Conservation (phyloP, 768 basidiomycete genomes). For the Fibroporia radiculosa region DNA sequence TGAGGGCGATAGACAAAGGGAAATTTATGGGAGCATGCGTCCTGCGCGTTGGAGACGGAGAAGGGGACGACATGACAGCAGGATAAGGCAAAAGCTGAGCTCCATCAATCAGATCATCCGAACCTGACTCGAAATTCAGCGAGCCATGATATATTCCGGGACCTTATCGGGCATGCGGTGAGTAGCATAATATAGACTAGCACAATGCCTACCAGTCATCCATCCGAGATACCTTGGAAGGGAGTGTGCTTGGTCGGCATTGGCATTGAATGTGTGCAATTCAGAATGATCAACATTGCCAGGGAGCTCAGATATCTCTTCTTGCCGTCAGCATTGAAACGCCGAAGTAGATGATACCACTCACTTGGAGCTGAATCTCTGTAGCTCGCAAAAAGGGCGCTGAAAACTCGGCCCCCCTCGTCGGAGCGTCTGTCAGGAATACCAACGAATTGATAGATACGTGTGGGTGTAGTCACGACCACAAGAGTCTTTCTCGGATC, state of each 20-base stretch:
- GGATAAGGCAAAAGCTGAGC: conserved; percentile 80
- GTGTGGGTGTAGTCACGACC: conserved; percentile 75
- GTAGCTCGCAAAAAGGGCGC: conserved; percentile 64
- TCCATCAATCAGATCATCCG: conserved; percentile 71
- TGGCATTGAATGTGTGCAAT: conserved; percentile 70
- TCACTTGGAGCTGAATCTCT: conserved; percentile 76
- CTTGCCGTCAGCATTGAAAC: conserved; percentile 16
- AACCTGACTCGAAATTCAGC: conserved; percentile 58
- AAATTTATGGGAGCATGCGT: conserved; percentile 26
- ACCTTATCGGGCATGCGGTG: conserved; percentile 33
- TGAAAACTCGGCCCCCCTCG: conserved; percentile 71
- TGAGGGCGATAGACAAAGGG: conserved; percentile 75
- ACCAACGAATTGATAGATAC: conserved; percentile 89
- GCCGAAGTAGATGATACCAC: conserved; percentile 15
- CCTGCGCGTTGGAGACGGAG: conserved; percentile 22
- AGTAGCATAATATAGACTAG: not conserved
- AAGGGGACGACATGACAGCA: conserved; percentile 25
- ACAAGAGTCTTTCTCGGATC: conserved; percentile 62
- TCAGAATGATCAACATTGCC: conserved; percentile 71
- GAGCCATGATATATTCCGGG: conserved; percentile 85
- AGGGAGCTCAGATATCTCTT: conserved; percentile 89
- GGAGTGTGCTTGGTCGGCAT: conserved; percentile 61
- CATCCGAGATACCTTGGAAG: conserved; percentile 77
- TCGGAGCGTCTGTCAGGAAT: conserved; percentile 57
- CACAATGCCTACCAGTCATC: conserved; percentile 65